Evolutionary conservation across 2,329 filamentous ascomycete genomes (phyloP), one percentile per base, ranked within the genome.

Genomic region (Sporothrix dimorphospora): DNA sequence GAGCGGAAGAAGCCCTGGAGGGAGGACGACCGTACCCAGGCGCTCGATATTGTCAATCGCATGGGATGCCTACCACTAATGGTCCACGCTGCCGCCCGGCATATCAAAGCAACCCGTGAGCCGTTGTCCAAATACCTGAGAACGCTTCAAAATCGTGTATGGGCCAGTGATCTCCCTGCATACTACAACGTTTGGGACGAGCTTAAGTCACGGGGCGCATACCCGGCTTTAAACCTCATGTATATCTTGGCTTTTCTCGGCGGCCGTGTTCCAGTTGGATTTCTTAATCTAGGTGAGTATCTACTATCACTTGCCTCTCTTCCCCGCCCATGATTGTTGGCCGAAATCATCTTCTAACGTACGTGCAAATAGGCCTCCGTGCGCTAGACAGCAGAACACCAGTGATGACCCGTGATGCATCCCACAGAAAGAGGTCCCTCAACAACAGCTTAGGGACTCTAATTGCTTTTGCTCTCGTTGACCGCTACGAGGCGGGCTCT

Each of bases 11-110:
- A 84, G 71, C 87, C 89, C 0, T 85, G 81, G 77, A 86, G 82
- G 0, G 80, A 82, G 12, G 85, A 88, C 42, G 89, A 92, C 74
- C 78, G 83, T 9, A 82, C 80, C 47, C 86, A 88, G 71, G 89
- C 89, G 0, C 84, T 83, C n/a, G 86, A 91, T 72, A 77, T 92
- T 19, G 90, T 92, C 1, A 84, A 86, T 57, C 80, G 90, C 61
- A 89, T 92, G 81, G 89, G 89, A 27, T 86, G 88, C 71, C 81
- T 92, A 16, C 90, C 91, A 0, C 81, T 92, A 7, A 91, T 91
- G 74, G 90, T 93, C 24, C 89, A 92, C 75, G 87, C 90, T 0
- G 87, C 90, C 1, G 89, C 89, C 0, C 86, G 88, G 74, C 85
- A 89, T 45, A 81, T 92, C 16, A 89, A 87, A 71, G 85, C 86